Evolutionary conservation across 2,329 filamentous ascomycete genomes (phyloP).

Genomic region (Golovinomyces cichoracearum): DNA sequence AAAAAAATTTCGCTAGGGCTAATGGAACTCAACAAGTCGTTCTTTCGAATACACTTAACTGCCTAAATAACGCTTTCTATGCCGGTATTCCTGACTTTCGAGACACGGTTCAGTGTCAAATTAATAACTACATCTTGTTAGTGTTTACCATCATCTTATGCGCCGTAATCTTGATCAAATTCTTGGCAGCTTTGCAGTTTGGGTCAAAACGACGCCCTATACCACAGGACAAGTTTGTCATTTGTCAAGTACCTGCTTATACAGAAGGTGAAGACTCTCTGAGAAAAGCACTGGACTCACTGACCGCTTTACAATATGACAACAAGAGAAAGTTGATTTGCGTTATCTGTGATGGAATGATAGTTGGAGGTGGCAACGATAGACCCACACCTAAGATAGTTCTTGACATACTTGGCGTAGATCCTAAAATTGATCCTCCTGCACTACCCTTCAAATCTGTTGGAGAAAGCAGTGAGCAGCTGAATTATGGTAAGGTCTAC

Average conservation of each 20-base stretch:
- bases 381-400: slow-evolving; percentile 93
- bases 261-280: slow-evolving; percentile 93
- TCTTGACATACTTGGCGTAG: slow-evolving; percentile 85
- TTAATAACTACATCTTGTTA: slow-evolving; percentile 76
- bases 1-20: slow-evolving; percentile 23
- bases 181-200: slow-evolving; percentile 76
- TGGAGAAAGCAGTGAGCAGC: slow-evolving; percentile 64
- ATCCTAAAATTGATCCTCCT: slow-evolving; percentile 86
- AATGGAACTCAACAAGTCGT: slow-evolving; percentile 26
- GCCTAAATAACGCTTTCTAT: slow-evolving; percentile 63
- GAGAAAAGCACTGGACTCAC: slow-evolving; percentile 73
- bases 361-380: slow-evolving; percentile 87
- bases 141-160: slow-evolving; percentile 69
- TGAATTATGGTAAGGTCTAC: slow-evolving; percentile 97
- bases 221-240: slow-evolving; percentile 94
- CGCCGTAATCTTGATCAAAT: slow-evolving; percentile 59
- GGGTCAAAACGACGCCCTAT: slow-evolving; percentile 72
- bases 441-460: slow-evolving; percentile 86
- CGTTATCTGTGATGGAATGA: slow-evolving; percentile 91
- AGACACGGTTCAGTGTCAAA: slow-evolving; percentile 44
- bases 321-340: slow-evolving; percentile 95
- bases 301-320: slow-evolving; percentile 86
- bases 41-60: slow-evolving; percentile 44
- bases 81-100: slow-evolving; percentile 69
- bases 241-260: slow-evolving; percentile 92